Evolutionary conservation across 139 green algal genomes (phyloP).

Genomic region (Coccomyxa sp.): DNA sequence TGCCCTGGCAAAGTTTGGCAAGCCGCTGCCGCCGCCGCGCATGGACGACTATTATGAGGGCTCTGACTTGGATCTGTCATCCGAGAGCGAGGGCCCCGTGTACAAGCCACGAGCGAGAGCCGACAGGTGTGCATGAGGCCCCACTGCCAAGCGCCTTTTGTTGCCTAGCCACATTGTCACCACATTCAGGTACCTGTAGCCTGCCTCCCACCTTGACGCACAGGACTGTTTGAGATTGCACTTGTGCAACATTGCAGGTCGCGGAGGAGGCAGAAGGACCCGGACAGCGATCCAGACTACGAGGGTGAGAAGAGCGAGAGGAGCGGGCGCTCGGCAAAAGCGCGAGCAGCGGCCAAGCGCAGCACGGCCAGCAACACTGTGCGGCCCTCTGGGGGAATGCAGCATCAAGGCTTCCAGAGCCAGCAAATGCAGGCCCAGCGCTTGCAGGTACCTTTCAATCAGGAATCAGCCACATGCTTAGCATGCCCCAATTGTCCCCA

Average conservation of each 20-base stretch:
- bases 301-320: not conserved
- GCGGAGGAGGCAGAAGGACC: not conserved
- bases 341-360: not conserved
- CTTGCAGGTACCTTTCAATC: not conserved
- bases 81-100: not conserved
- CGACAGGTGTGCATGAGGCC: too few species aligned
- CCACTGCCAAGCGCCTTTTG: too few species aligned
- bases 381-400: not conserved
- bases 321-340: not conserved
- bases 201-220: too few species aligned
- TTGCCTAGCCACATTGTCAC: too few species aligned
- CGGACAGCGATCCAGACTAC: not conserved
- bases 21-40: too few species aligned
- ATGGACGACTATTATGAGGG: constrained; percentile 1
- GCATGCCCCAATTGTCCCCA: not conserved
- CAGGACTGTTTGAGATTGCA: too few species aligned
- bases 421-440: not conserved
- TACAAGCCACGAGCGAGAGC: too few species aligned
- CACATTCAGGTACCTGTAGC: too few species aligned
- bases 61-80: not conserved
- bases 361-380: not conserved
- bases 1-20: not conserved
- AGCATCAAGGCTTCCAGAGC: not conserved
- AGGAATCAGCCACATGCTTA: not conserved
- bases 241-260: not conserved